phyloP scores from a whole-genome alignment of 2,329 filamentous ascomycete genomes.

The Ascochyta koolunga region DNA sequence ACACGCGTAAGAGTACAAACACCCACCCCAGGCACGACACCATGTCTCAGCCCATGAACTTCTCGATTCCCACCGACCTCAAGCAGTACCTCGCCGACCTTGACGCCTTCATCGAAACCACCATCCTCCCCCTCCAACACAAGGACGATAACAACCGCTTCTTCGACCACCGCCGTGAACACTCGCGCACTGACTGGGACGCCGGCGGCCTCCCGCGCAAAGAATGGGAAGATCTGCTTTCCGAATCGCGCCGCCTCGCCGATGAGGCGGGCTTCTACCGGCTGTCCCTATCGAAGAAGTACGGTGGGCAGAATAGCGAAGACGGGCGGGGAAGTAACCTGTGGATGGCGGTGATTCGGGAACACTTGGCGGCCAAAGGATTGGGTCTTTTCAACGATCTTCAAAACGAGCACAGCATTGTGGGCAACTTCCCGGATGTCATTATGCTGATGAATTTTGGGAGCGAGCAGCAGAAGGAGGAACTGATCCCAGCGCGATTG shows the following conservation, averaged over 20 bases:
- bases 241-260: conserved; percentile 57
- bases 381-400: conserved; percentile 68
- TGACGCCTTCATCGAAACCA: conserved; percentile 62
- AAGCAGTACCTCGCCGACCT: conserved; percentile 56
- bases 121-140: conserved; percentile 62
- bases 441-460: conserved; percentile 69
- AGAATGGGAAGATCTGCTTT: conserved; percentile 65
- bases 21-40: not conserved
- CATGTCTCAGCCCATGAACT: conserved; percentile 36
- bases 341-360: conserved; percentile 68
- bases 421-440: conserved; percentile 68
- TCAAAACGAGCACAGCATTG: conserved; percentile 67
- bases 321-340: conserved; percentile 59
- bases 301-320: conserved; percentile 58
- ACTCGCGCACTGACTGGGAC: conserved; percentile 67
- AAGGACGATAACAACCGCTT: conserved; percentile 66
- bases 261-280: conserved; percentile 67
- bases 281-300: conserved; percentile 62
- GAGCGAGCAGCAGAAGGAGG: conserved; percentile 58
- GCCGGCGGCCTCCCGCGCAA: conserved; percentile 61
- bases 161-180: conserved; percentile 69
- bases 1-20: not conserved
- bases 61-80: conserved; percentile 61
- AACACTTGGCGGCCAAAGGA: conserved; percentile 65
- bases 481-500: conserved; percentile 61